Evolutionary conservation across 768 basidiomycete genomes (phyloP), one percentile per base, ranked within the genome.

Genomic region (Holtermanniella nyarrowii): DNA sequence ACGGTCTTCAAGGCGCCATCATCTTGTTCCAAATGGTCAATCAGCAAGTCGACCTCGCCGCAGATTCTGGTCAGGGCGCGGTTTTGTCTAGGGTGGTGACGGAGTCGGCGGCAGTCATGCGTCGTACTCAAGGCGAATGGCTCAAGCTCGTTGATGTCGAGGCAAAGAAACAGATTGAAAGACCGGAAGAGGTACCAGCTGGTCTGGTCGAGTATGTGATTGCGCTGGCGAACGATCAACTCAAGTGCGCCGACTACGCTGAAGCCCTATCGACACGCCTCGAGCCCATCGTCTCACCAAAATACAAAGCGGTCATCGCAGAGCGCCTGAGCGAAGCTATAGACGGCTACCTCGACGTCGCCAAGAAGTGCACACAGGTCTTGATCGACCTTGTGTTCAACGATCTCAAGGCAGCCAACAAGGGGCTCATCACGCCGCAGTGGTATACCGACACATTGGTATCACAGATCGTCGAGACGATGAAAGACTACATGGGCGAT

Each of bases 1-100:
- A 96, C 66, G 86, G 86, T 18, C 85, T 83, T 54, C 86, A 95
- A 66, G 86, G 91, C 41, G 84, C 91, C 16, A 81, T 93, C 47
- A 95, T 97, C 63, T 77, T 99, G 55, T 97, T 96, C 78, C 87
- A 95, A 73, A 90, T 97, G 85, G 84, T 96, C 60, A 97, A 91
- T 71, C 71, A 72, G 49, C 93, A 96, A 71, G 79, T 89, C 52
- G 93, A 97, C 65, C 78, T 89, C 14, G 91, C 91, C 7, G 84
- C 85, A 57, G 95, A 97, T 70, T 97, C 90, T 60, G 87, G 88
- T 4, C 95, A 97, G 69, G 90, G 89, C 26, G 82, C 85, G 1
- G 93, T 97, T 55, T 79, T 99, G 26, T 82, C 89, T 16, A 82
- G 85, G 7, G 90, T 95, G 50, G 82, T 97, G 39, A 80, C 82